Percentiles rank a stretch among this genome's conserved stretches.
phyloP scores from a whole-genome alignment of 2,329 filamentous ascomycete genomes.

The Geosmithia putterillii region DNA sequence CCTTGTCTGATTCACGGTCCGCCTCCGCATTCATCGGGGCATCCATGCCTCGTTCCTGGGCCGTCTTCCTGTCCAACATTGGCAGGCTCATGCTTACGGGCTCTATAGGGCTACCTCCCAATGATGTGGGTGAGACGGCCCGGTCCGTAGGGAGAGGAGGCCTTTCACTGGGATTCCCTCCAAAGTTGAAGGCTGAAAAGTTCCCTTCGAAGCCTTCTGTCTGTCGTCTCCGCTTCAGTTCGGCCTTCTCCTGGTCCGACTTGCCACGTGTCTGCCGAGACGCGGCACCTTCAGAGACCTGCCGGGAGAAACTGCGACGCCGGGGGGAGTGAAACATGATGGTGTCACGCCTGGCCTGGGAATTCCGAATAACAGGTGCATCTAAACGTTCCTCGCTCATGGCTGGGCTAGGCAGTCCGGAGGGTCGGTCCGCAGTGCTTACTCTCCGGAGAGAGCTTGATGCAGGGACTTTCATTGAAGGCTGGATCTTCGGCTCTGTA shows the following conservation, averaged over 20 bases:
- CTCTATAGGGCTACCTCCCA: not conserved
- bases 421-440: slow-evolving; percentile 12
- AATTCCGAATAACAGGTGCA: slow-evolving; percentile 31
- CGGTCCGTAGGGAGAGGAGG: slow-evolving; percentile 2
- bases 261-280: not conserved
- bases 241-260: slow-evolving; percentile 7
- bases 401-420: slow-evolving; percentile 27
- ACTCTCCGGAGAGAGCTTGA: slow-evolving; percentile 14
- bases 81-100: not conserved
- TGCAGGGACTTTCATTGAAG: slow-evolving; percentile 4
- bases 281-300: slow-evolving; percentile 22
- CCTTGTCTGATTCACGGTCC: too few relatives aligned
- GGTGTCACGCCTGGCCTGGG: slow-evolving; percentile 38
- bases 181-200: slow-evolving; percentile 25
- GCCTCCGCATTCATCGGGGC: slow-evolving; percentile 1
- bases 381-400: slow-evolving; percentile 2
- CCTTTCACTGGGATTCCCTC: slow-evolving; percentile 8
- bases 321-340: slow-evolving; percentile 30
- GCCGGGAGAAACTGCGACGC: slow-evolving; percentile 35
- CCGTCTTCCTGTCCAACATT: not conserved
- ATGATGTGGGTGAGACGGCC: not conserved
- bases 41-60: slow-evolving; percentile 1
- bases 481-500: slow-evolving; percentile 7
- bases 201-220: slow-evolving; percentile 23
- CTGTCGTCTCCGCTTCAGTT: slow-evolving; percentile 7